These are phyloP conservation scores for Citrus glauca DNA, from an alignment of 345 rosid species.

Conservation along the genomic window DNA sequence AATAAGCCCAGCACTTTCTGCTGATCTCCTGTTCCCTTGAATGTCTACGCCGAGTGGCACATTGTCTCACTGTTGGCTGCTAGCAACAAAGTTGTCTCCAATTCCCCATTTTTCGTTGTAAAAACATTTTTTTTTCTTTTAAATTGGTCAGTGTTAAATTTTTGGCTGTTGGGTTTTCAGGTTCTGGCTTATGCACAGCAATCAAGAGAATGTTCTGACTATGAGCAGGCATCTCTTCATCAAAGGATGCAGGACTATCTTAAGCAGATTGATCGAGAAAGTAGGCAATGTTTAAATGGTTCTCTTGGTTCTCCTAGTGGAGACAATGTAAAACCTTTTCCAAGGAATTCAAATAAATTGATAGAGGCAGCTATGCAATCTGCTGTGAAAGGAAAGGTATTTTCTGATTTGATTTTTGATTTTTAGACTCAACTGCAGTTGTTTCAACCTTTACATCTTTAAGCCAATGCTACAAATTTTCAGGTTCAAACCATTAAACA, in stretches of 20 bases:
- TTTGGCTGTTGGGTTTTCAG: slow-evolving; percentile 29
- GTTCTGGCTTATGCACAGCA: slow-evolving; percentile 77
- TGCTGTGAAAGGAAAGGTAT: slow-evolving; percentile 68
- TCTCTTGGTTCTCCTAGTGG: slow-evolving; percentile 33
- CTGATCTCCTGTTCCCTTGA: not conserved
- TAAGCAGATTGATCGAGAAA: slow-evolving; percentile 59
- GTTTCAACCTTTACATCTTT: slow-evolving; percentile 1
- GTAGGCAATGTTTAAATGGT: slow-evolving; percentile 29
- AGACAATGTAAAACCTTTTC: slow-evolving; percentile 35
- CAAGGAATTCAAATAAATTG: slow-evolving; percentile 61
- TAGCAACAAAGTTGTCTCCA: not conserved
- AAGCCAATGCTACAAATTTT: not conserved
- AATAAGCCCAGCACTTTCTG: not conserved
- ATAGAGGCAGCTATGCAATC: slow-evolving; percentile 82
- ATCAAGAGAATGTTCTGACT: slow-evolving; percentile 76
- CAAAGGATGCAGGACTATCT: slow-evolving; percentile 75
- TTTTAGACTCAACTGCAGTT: not conserved
- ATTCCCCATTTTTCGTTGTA: not conserved
- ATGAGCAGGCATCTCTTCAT: slow-evolving; percentile 67
- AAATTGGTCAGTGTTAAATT: not conserved
- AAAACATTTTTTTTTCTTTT: not conserved
- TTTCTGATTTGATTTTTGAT: not conserved
- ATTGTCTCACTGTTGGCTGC: not conserved
- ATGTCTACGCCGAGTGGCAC: not conserved
- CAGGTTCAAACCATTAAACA: slow-evolving; percentile 82